Evolutionary conservation across 2,329 filamentous ascomycete species (phyloP).

Genomic region (Diatrype stigma): DNA sequence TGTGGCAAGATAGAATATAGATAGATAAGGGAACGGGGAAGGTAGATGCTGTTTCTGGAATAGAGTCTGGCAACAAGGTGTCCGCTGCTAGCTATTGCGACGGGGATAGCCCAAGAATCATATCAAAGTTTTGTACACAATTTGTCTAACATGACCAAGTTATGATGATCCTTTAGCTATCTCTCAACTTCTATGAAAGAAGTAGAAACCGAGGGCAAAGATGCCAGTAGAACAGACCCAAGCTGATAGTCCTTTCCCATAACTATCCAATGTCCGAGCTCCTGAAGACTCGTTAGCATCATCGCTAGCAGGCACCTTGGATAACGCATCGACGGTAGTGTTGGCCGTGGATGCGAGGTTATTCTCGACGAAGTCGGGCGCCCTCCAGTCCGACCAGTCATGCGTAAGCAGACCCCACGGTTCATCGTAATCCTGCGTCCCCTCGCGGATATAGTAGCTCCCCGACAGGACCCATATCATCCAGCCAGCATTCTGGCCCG

Average conservation of each 20-base stretch:
- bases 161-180: too few species aligned
- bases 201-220: too few species aligned
- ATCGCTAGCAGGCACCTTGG: neutral
- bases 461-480: slow-evolving; percentile 54
- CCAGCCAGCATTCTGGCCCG: slow-evolving; percentile 46
- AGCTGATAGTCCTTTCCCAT: too few species aligned
- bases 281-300: neutral
- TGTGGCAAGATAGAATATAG: neutral
- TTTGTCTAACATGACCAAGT: too few species aligned
- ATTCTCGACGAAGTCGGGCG: slow-evolving; percentile 34
- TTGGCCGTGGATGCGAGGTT: slow-evolving; percentile 18
- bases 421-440: slow-evolving; percentile 51
- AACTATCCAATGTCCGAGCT: neutral
- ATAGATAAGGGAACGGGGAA: neutral
- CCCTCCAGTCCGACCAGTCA: slow-evolving; percentile 49
- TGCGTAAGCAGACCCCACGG: slow-evolving; percentile 51
- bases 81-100: too few species aligned
- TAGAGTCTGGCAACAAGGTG: too few species aligned
- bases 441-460: slow-evolving; percentile 53
- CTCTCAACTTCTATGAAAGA: too few species aligned
- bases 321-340: neutral
- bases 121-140: too few species aligned
- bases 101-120: too few species aligned
- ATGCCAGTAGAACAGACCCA: too few species aligned
- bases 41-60: too few species aligned